A percentile compares a stretch with the other conserved stretches of the same genome.
phyloP scores from a whole-genome alignment of 345 rosid genomes.

The Brassica nigra region DNA sequence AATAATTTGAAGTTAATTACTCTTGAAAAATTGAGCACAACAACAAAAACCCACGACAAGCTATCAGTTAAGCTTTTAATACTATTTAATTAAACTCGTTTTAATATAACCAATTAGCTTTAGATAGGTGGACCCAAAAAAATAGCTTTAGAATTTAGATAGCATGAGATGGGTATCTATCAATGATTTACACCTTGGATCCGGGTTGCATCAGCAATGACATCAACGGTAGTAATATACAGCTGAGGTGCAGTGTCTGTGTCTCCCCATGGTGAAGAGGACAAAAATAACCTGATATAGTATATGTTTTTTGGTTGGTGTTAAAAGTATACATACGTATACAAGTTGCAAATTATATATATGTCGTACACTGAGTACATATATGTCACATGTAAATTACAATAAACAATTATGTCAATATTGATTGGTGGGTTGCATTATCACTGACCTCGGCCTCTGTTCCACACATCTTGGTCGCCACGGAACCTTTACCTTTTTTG shows the following conservation, averaged over 20 bases:
- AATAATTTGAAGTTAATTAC: background rate
- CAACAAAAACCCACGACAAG: background rate
- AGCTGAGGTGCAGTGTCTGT: conserved; percentile 6
- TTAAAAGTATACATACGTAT: background rate
- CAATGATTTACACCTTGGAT: background rate
- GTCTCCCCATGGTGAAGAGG: conserved; percentile 9
- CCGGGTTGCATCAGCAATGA: conserved; percentile 29
- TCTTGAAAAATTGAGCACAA: background rate
- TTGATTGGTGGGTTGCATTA: conserved; percentile 21
- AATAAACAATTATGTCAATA: background rate
- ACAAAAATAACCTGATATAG: conserved; percentile 13
- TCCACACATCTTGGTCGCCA: conserved; percentile 39
- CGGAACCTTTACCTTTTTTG: conserved; percentile 22
- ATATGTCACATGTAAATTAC: conserved; percentile 20
- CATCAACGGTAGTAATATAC: conserved; percentile 18
- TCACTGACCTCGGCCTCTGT: conserved; percentile 27
- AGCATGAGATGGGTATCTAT: background rate
- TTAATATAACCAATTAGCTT: too few relatives aligned
- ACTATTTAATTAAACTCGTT: background rate
- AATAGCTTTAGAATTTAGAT: background rate
- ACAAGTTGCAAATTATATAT: background rate
- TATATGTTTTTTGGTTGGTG: background rate
- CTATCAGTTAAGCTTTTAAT: too few relatives aligned
- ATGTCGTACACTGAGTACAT: background rate
- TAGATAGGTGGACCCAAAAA: too few relatives aligned